Percentiles rank a stretch among this genome's conserved stretches.
phyloP scores from a whole-genome alignment of 176 grass and related monocot species.

The Panicum miliaceum region DNA sequence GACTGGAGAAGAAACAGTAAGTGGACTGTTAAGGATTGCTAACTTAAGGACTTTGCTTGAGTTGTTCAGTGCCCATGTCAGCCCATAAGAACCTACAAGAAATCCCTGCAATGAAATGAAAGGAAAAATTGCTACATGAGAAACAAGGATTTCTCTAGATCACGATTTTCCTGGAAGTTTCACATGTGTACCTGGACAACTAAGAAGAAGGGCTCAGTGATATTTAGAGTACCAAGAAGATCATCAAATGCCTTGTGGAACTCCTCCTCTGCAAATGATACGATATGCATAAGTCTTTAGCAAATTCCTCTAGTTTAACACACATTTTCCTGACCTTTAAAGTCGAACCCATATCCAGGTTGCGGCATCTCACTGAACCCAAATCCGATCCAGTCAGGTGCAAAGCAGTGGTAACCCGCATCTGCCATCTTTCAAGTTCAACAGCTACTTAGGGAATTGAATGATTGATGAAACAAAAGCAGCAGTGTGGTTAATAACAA shows the following conservation, averaged over 20 bases:
- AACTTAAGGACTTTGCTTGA: constrained; percentile 77
- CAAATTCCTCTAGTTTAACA: constrained; percentile 12
- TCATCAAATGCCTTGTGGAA: constrained; percentile 80
- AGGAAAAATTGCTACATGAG: constrained; percentile 10
- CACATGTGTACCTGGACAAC: constrained; percentile 73
- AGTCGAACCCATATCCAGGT: constrained; percentile 90
- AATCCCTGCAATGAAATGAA: constrained; percentile 67
- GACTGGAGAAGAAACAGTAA: constrained; percentile 79
- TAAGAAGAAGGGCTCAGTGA: constrained; percentile 80
- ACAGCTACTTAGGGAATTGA: constrained; percentile 37
- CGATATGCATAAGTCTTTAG: constrained; percentile 24
- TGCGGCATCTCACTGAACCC: constrained; percentile 98
- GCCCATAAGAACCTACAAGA: constrained; percentile 95
- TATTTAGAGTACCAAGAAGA: constrained; percentile 74
- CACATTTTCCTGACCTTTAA: constrained; percentile 64
- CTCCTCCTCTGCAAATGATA: constrained; percentile 78
- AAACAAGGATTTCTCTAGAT: constrained; percentile 2
- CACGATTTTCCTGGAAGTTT: constrained; percentile 27
- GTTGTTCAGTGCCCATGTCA: constrained; percentile 94
- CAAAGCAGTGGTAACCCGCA: constrained; percentile 85
- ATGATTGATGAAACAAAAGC: constrained; percentile 32
- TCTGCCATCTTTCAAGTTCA: constrained; percentile 80
- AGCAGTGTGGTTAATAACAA: background rate
- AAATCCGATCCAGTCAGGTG: constrained; percentile 98
- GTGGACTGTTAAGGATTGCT: constrained; percentile 90